These are phyloP conservation scores for Senna tora DNA, from an alignment of 306 rosid genomes.

Conservation along the genomic window DNA sequence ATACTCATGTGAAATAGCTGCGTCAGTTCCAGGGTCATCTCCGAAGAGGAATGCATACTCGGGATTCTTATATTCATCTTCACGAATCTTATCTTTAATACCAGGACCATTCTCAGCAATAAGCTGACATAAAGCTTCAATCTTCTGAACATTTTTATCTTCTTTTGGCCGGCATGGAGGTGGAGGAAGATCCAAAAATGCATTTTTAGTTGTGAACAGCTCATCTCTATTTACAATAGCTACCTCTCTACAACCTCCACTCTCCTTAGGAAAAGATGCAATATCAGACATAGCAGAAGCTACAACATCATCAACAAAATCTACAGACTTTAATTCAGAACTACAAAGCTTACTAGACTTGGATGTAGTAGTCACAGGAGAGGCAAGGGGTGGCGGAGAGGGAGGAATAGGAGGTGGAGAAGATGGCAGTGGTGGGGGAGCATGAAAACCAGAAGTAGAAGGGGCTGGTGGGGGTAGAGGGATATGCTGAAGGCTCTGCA, in stretches of 20 bases:
- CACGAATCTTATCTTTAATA: constrained; percentile 52
- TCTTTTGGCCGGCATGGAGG: constrained; percentile 59
- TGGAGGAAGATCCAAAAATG: constrained; percentile 39
- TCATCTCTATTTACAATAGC: constrained; percentile 38
- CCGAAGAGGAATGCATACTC: constrained; percentile 62
- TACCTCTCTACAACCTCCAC: constrained; percentile 44
- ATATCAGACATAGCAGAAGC: constrained; percentile 40
- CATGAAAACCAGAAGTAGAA: constrained; percentile 37
- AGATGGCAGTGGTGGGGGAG: constrained; percentile 54
- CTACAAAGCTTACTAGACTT: constrained; percentile 19
- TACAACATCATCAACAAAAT: constrained; percentile 35
- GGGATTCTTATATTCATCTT: constrained; percentile 52
- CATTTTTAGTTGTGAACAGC: constrained; percentile 29
- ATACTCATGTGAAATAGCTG: constrained; percentile 51
- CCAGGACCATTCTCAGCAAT: constrained; percentile 53
- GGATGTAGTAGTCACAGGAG: constrained; percentile 41
- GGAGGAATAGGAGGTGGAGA: constrained; percentile 56
- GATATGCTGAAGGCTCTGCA: constrained; percentile 48
- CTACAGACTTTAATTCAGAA: constrained; percentile 34
- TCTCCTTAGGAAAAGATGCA: constrained; percentile 35
- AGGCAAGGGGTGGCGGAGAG: constrained; percentile 50
- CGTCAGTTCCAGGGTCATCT: constrained; percentile 63
- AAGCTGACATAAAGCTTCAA: constrained; percentile 58
- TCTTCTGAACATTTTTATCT: constrained; percentile 45
- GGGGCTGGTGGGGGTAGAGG: constrained; percentile 51